These are phyloP conservation scores for Fusarium poae DNA, from an alignment of 2,329 filamentous ascomycete genomes.

Conservation along the genomic window DNA sequence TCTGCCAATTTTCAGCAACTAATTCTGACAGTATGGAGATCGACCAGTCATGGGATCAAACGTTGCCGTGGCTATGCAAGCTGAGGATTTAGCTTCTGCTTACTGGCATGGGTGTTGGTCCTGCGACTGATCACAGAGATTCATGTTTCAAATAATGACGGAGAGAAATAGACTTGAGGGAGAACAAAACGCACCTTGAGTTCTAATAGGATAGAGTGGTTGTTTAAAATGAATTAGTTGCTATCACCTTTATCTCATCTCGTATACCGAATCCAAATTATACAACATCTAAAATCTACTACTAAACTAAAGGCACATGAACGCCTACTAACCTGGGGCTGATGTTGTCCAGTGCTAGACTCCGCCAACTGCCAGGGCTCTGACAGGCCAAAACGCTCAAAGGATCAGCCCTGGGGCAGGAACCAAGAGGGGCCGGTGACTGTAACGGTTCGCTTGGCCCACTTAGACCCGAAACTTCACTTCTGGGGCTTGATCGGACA, in stretches of 20 bases:
- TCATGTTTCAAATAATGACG: not conserved
- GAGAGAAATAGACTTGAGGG: not conserved
- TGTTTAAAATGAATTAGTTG: not conserved
- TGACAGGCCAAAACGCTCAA: slow-evolving; percentile 14
- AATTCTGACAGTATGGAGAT: not conserved
- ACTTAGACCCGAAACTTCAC: slow-evolving; percentile 11
- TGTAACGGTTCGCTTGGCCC: slow-evolving; percentile 23
- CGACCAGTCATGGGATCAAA: slow-evolving; percentile 12
- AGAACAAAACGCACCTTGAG: not conserved
- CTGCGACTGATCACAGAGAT: not conserved
- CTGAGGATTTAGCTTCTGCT: slow-evolving; percentile 19
- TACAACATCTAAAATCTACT: not conserved
- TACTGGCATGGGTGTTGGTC: slow-evolving; percentile 1
- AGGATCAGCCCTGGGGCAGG: slow-evolving; percentile 11
- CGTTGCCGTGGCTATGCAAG: slow-evolving; percentile 16
- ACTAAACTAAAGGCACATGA: no score
- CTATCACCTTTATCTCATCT: not conserved
- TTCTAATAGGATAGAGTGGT: no score
- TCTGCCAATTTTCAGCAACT: slow-evolving; percentile 1
- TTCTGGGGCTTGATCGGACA: slow-evolving; percentile 1
- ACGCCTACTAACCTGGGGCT: not conserved
- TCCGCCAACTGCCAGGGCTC: slow-evolving; percentile 18
- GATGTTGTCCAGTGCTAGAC: not conserved
- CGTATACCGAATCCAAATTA: not conserved
- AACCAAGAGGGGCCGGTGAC: slow-evolving; percentile 12